A percentile compares a stretch with the other conserved stretches of the same genome.
Evolutionary conservation across 495 filamentous ascomycete genomes (phyloP).

Genomic region (Daldinia grandis): DNA sequence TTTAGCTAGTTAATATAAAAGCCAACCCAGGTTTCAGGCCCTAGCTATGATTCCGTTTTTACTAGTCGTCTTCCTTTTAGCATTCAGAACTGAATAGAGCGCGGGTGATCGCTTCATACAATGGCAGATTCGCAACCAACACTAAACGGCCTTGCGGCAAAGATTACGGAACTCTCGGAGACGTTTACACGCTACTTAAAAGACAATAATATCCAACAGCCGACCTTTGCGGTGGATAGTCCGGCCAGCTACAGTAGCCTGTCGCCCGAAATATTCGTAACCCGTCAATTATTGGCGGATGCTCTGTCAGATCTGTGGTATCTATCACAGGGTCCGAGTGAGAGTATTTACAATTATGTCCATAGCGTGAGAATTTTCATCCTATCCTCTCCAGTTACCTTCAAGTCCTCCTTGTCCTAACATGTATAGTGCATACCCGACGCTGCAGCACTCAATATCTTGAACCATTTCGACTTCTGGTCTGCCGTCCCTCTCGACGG

Average conservation of each 20-base stretch:
- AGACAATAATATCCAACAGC: conserved; percentile 40
- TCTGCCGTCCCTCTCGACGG: conserved; percentile 49
- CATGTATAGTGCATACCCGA: conserved; percentile 36
- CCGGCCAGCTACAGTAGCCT: conserved; percentile 37
- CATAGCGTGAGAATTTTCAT: conserved; percentile 32
- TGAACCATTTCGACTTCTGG: conserved; percentile 48
- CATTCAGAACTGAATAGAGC: background rate
- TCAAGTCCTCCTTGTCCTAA: background rate
- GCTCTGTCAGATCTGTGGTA: conserved; percentile 43
- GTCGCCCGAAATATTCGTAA: conserved; percentile 40
- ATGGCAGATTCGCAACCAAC: conserved; percentile 42
- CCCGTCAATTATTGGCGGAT: conserved; percentile 34
- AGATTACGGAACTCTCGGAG: conserved; percentile 42
- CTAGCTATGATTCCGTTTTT: background rate
- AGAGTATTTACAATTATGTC: conserved; percentile 46
- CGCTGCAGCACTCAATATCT: conserved; percentile 41
- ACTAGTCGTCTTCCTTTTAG: background rate
- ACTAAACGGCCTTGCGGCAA: conserved; percentile 37
- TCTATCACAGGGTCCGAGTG: conserved; percentile 41
- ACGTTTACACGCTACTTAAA: conserved; percentile 36
- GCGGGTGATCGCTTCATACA: background rate
- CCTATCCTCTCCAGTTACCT: background rate
- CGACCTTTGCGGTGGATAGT: conserved; percentile 40
- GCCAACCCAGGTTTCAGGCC: background rate
- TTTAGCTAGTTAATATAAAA: conserved; percentile 11